Conservation (phyloP, 176 grass and related monocot genomes). For the Ensete glaucum region DNA sequence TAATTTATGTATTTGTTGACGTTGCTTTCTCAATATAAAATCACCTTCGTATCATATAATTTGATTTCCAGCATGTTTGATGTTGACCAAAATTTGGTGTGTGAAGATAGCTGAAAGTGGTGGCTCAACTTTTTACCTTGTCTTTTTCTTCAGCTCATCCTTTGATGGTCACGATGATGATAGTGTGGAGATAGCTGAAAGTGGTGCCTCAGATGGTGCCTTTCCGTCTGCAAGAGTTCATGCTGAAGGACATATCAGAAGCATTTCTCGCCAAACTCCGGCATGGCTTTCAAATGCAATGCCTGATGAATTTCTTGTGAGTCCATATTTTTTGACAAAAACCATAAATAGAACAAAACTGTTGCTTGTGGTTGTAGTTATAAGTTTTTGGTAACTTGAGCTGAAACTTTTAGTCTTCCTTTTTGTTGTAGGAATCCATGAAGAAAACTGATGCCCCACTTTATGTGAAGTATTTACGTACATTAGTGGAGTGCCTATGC, state of each 20-base stretch:
- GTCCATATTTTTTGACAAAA: conserved; percentile 6
- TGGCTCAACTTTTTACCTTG: background rate
- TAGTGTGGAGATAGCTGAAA: conserved; percentile 46
- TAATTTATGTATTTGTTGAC: background rate
- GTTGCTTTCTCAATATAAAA: background rate
- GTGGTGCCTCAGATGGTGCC: conserved; percentile 22
- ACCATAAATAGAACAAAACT: background rate
- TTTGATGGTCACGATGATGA: conserved; percentile 83
- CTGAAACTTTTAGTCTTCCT: conserved; percentile 17
- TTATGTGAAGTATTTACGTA: conserved; percentile 79
- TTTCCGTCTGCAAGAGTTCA: background rate
- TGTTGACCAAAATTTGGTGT: background rate
- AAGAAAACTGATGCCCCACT: conserved; percentile 55
- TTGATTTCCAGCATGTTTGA: background rate
- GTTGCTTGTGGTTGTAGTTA: conserved; percentile 6
- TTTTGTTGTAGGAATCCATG: conserved; percentile 68
- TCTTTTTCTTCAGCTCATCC: conserved; percentile 50
- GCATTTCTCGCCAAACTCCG: conserved; percentile 49
- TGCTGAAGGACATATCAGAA: conserved; percentile 42
- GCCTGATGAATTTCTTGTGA: conserved; percentile 97
- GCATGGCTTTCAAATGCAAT: conserved; percentile 74
- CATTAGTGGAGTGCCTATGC: conserved; percentile 88
- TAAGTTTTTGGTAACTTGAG: conserved; percentile 9
- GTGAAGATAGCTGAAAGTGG: too few relatives aligned
- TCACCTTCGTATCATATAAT: background rate